Evolutionary conservation across 2,329 filamentous ascomycete genomes (phyloP).

Genomic region (Aspergillus clavatus): DNA sequence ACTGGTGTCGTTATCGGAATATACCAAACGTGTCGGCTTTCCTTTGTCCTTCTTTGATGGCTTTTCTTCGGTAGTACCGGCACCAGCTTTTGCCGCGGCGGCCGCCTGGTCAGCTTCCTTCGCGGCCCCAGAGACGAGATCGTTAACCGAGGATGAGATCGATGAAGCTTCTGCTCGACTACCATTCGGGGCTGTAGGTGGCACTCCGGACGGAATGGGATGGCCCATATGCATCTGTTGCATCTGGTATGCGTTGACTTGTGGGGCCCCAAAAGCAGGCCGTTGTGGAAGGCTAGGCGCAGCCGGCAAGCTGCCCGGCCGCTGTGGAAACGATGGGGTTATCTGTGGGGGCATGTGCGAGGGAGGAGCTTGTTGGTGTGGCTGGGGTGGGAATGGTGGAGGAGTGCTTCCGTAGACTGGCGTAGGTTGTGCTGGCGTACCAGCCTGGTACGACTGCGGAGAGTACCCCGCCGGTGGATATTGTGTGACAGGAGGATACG

Average conservation of each 20-base stretch:
- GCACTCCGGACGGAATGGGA: conserved; percentile 24
- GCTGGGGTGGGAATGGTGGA: conserved; percentile 40
- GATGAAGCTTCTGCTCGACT: conserved; percentile 21
- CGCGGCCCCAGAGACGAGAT: conserved; percentile 47
- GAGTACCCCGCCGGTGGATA: conserved; percentile 25
- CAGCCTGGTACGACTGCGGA: conserved; percentile 26
- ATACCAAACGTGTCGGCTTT: conserved; percentile 67
- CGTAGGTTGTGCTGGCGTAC: conserved; percentile 23
- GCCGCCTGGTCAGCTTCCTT: conserved; percentile 41
- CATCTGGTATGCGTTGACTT: conserved; percentile 51
- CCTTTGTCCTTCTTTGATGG: conserved; percentile 63
- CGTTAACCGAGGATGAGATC: conserved; percentile 46
- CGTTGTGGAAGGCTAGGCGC: conserved; percentile 57
- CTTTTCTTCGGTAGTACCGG: conserved; percentile 53
- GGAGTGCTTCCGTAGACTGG: conserved; percentile 40
- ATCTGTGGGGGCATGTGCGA: conserved; percentile 42
- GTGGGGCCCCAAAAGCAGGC: conserved; percentile 53
- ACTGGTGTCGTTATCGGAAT: conserved; percentile 72
- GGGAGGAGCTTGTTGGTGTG: conserved; percentile 36
- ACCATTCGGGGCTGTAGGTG: conserved; percentile 27
- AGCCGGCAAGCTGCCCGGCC: conserved; percentile 52
- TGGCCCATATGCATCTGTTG: conserved; percentile 55
- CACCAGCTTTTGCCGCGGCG: conserved; percentile 38
- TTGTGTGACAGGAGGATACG: conserved; percentile 19
- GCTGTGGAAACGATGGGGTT: conserved; percentile 37